phyloP scores from a whole-genome alignment of 257 asterid species.

The Forsythia viridissima region DNA sequence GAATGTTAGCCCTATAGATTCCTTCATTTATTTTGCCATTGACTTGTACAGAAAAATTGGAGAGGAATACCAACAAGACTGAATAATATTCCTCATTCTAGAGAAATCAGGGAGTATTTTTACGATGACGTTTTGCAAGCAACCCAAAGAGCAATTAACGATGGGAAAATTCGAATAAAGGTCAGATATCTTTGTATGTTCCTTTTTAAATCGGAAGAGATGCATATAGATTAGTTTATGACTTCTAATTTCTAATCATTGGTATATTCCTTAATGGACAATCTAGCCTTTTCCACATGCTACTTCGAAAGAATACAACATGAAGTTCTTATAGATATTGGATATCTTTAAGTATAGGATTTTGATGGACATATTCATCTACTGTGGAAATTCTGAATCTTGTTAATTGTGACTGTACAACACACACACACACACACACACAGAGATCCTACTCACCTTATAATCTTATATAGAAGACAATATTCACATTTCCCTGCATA shows the following conservation, averaged over 20 bases:
- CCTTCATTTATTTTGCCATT: slow-evolving; percentile 23
- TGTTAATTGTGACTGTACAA: neutral
- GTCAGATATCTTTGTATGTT: slow-evolving; percentile 36
- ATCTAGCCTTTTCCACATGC: neutral
- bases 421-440: no score
- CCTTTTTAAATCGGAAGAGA: slow-evolving; percentile 11
- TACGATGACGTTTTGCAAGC: slow-evolving; percentile 86
- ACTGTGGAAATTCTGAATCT: neutral
- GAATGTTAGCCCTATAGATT: slow-evolving; percentile 16
- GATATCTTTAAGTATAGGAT: neutral
- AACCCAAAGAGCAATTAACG: slow-evolving; percentile 70
- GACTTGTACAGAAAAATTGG: slow-evolving; percentile 67
- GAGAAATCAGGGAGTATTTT: slow-evolving; percentile 91
- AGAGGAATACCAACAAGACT: slow-evolving; percentile 93
- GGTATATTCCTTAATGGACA: neutral
- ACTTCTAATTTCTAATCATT: neutral
- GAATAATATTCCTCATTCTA: slow-evolving; percentile 94
- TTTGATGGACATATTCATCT: neutral
- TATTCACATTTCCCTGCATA: no score
- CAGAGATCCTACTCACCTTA: no score
- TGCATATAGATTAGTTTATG: slow-evolving; percentile 5
- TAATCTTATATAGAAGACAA: no score
- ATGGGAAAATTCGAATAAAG: slow-evolving; percentile 88
- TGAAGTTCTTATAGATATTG: neutral
- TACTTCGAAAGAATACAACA: neutral